phyloP scores from a whole-genome alignment of 2,329 filamentous ascomycete species.

The Xylariaceae sp. region DNA sequence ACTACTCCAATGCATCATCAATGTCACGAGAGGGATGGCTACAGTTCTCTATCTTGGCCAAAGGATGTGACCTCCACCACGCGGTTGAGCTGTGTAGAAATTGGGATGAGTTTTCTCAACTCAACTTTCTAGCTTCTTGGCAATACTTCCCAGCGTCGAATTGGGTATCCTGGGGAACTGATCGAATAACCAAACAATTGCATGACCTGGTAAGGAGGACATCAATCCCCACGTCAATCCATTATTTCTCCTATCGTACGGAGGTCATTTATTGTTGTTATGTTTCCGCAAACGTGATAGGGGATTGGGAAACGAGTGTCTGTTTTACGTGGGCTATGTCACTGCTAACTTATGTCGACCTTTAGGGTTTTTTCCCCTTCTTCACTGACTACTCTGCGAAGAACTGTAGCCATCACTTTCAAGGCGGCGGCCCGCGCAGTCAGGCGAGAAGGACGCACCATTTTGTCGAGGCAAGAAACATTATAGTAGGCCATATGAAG shows the following conservation, averaged over 20 bases:
- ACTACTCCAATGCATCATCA: slow-evolving; percentile 47
- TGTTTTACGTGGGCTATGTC: no score
- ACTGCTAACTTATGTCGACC: slow-evolving; percentile 7
- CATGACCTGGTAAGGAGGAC: slow-evolving; percentile 35
- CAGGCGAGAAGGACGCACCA: slow-evolving; percentile 23
- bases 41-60: slow-evolving; percentile 50
- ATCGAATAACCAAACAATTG: slow-evolving; percentile 37
- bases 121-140: slow-evolving; percentile 43
- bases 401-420: slow-evolving; percentile 21
- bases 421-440: slow-evolving; percentile 23
- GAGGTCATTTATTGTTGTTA: no score
- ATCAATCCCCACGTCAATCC: neutral
- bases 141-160: slow-evolving; percentile 47
- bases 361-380: slow-evolving; percentile 29
- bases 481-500: slow-evolving; percentile 34
- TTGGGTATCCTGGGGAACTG: slow-evolving; percentile 42
- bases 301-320: no score
- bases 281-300: no score
- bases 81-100: slow-evolving; percentile 47
- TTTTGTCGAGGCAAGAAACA: slow-evolving; percentile 29
- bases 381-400: slow-evolving; percentile 25
- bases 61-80: slow-evolving; percentile 43
- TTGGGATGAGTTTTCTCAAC: slow-evolving; percentile 50
- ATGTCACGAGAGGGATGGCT: slow-evolving; percentile 48
- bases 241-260: no score